These are phyloP conservation scores for Phytophthora boehmeriae DNA, from an alignment of 352 stramenopile species.

Conservation along the genomic window DNA sequence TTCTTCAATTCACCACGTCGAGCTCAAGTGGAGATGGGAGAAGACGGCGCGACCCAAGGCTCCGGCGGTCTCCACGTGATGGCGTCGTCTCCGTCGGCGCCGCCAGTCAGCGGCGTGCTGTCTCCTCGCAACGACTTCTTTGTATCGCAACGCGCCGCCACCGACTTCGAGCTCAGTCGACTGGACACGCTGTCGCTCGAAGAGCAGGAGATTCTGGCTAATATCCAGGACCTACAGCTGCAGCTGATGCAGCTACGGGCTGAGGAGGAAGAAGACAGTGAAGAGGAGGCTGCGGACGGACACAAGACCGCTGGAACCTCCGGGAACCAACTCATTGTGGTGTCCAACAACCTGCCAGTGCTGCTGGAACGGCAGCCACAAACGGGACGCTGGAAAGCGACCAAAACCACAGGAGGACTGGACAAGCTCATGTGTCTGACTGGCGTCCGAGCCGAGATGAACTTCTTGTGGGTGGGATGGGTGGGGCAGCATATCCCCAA, in stretches of 20 bases:
- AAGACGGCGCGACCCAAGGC: conserved; percentile 27
- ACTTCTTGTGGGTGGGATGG: conserved; percentile 91
- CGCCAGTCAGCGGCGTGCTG: conserved; percentile 29
- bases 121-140: conserved; percentile 81
- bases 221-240: conserved; percentile 90
- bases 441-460: conserved; percentile 62
- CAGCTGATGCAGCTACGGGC: conserved; percentile 83
- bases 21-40: conserved; percentile 23
- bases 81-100: conserved; percentile 26
- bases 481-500: conserved; percentile 89
- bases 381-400: conserved; percentile 82
- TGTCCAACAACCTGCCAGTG: conserved; percentile 88
- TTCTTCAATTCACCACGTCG: conserved; percentile 20
- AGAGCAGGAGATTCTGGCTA: conserved; percentile 89
- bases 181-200: conserved; percentile 78
- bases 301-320: conserved; percentile 11
- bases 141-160: conserved; percentile 68
- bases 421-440: conserved; percentile 87
- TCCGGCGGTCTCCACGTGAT: conserved; percentile 22
- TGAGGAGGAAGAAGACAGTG: conserved; percentile 67
- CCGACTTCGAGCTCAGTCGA: conserved; percentile 69
- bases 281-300: conserved; percentile 44
- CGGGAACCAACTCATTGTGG: conserved; percentile 78
- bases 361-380: conserved; percentile 73
- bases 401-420: conserved; percentile 85